Conservation (phyloP, 441 rosid species). For the Iberis amara region DNA sequence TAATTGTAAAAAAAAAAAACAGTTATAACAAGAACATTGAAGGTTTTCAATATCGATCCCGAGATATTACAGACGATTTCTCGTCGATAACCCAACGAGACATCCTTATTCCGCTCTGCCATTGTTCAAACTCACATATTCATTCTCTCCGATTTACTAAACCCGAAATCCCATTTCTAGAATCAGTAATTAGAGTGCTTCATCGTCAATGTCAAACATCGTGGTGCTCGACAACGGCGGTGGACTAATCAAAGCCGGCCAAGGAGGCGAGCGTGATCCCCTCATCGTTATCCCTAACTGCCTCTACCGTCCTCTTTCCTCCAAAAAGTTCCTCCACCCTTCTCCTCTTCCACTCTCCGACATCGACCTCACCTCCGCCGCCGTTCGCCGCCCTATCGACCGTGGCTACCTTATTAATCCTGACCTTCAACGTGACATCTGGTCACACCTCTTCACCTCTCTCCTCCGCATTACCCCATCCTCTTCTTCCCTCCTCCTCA, state of each 20-base stretch:
- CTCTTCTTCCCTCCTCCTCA: conserved; percentile 61
- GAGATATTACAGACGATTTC: too few relatives aligned
- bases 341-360: conserved; percentile 32
- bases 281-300: conserved; percentile 64
- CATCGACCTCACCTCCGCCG: conserved; percentile 80
- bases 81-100: too few relatives aligned
- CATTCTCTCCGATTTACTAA: too few relatives aligned
- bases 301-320: conserved; percentile 72
- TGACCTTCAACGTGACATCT: conserved; percentile 83
- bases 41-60: too few relatives aligned
- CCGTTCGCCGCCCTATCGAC: conserved; percentile 88
- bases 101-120: too few relatives aligned
- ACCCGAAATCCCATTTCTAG: too few relatives aligned
- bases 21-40: too few relatives aligned
- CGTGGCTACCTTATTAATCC: conserved; percentile 88
- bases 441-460: conserved; percentile 66
- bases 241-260: conserved; percentile 68
- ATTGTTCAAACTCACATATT: too few relatives aligned
- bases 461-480: conserved; percentile 55
- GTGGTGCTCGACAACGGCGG: conserved; percentile 92
- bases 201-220: conserved; percentile 34
- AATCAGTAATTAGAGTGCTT: too few relatives aligned
- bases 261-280: conserved; percentile 83
- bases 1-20: too few relatives aligned
- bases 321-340: conserved; percentile 67